Conservation (phyloP, 352 stramenopile genomes). For the Phytopythium delawarense region DNA sequence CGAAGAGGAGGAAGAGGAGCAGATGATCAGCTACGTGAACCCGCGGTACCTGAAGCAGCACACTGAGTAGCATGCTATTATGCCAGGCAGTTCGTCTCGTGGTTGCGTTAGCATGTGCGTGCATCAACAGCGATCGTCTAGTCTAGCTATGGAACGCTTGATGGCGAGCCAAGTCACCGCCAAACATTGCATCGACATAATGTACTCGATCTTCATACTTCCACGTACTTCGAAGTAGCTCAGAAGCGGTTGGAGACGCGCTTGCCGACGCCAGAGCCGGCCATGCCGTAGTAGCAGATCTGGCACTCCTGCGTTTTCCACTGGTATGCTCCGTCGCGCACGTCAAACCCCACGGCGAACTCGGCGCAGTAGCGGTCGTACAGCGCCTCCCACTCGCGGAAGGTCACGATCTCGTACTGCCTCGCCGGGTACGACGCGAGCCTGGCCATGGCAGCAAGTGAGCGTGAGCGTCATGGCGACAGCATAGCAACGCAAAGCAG, state of each 20-base stretch:
- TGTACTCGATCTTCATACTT: not conserved
- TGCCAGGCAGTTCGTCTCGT: not conserved
- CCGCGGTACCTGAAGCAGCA: conserved; percentile 1
- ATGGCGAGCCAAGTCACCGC: no score
- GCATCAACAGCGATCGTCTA: conserved; percentile 1
- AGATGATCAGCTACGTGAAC: conserved; percentile 8
- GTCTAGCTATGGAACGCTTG: not conserved
- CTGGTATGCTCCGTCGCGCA: conserved; percentile 75
- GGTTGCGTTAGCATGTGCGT: not conserved
- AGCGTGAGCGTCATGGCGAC: not conserved
- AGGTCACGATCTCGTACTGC: conserved; percentile 86
- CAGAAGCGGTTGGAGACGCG: conserved; percentile 8
- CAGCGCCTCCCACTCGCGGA: conserved; percentile 77
- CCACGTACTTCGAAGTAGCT: not conserved
- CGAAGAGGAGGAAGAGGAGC: conserved; percentile 6
- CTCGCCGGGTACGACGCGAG: conserved; percentile 42
- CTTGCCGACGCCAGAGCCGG: conserved; percentile 15
- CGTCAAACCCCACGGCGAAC: conserved; percentile 78
- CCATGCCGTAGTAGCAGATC: conserved; percentile 78
- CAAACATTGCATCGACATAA: not conserved
- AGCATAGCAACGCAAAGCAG: not conserved
- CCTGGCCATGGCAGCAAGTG: conserved; percentile 17
- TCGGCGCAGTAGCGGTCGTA: conserved; percentile 75
- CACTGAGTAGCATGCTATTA: not conserved
- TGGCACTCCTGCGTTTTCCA: conserved; percentile 79